Base-by-base conservation (phyloP, 2,329 filamentous ascomycete species). In the Thermochaetoides dissita region DNA sequence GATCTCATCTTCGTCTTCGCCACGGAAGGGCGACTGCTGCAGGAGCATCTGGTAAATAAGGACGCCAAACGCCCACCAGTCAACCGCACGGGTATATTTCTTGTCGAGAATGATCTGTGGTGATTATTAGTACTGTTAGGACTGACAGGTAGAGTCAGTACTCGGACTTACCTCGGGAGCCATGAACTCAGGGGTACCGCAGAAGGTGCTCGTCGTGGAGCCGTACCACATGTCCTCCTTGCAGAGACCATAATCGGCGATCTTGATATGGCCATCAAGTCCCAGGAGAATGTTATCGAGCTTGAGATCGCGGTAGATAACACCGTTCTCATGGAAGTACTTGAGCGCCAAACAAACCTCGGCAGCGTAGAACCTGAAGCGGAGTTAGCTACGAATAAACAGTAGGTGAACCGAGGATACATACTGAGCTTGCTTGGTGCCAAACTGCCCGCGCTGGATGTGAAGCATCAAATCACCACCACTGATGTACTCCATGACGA, bases 181-280 rank as follows among this genome's bases (percentile, higher is more conserved):
- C 91, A 98, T 98, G 53, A 98, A 98, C 59, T 98, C 91, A 10
- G 91, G 91, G n/a, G 91, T 98, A 62, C 91, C 91, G 59, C 91
- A 98, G 69, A 98, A 98, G 7, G 91, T 98, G 65, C 88, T 89
- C 0, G 91, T 98, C 2, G 84, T 95, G 43, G 84, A 89, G 36
- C 87, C 87, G 59, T 93, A 98, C 88, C 89, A 98, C 91, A 98
- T 98, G 55, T 98, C 88, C 60, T 98, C 91, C 65, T 98, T 98
- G 69, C 93, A 98, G 38, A 98, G 76, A 76, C 91, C 91, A 60
- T 94, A 98, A 72, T 98, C 91, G 41, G 76, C 91, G 69, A 98
- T 87, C 72, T 96, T 96, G 69, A 98, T 94, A 61, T 98, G 91
- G 28, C 91, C 91, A 57, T 98, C 91, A 37, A 94, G 71, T 1